A percentile compares a stretch with the other conserved stretches of the same genome.
Conservation (phyloP, 1,284 basidiomycete species). For the Ustilago vetiveriae region DNA sequence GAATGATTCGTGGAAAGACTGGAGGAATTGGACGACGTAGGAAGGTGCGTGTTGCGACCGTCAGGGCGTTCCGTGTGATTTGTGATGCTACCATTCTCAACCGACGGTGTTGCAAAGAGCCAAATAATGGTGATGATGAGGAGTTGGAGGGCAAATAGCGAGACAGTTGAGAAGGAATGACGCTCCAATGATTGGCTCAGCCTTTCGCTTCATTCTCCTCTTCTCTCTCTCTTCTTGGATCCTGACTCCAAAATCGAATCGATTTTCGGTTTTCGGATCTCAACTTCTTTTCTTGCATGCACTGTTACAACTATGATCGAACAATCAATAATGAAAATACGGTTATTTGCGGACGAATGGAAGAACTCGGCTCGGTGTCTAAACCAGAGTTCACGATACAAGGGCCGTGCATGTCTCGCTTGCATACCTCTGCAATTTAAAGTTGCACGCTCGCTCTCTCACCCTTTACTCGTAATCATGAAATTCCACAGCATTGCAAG, state of each 20-base stretch:
- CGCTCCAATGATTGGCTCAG: slow-evolving; percentile 15
- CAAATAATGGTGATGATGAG: background rate
- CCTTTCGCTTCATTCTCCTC: too few species aligned
- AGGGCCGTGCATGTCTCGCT: background rate
- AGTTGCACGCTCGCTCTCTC: background rate
- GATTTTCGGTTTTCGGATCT: slow-evolving; percentile 12
- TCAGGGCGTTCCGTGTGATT: background rate
- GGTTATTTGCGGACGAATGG: slow-evolving; percentile 16
- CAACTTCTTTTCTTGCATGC: background rate
- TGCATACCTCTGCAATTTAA: background rate
- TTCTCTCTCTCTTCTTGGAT: too few species aligned
- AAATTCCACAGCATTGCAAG: too few species aligned
- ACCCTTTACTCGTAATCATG: background rate
- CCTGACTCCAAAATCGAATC: background rate
- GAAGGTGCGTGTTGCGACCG: background rate
- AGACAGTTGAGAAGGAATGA: too few species aligned
- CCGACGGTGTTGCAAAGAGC: too few species aligned
- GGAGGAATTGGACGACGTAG: background rate
- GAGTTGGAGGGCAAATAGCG: too few species aligned
- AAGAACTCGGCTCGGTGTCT: slow-evolving; percentile 9
- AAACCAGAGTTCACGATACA: background rate
- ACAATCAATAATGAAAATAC: too few species aligned
- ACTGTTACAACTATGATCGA: too few species aligned
- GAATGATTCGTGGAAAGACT: background rate
- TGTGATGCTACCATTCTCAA: slow-evolving; percentile 1